Evolutionary conservation across 805 yeast genomes (phyloP).

Genomic region (Lipomyces chichibuensis): DNA sequence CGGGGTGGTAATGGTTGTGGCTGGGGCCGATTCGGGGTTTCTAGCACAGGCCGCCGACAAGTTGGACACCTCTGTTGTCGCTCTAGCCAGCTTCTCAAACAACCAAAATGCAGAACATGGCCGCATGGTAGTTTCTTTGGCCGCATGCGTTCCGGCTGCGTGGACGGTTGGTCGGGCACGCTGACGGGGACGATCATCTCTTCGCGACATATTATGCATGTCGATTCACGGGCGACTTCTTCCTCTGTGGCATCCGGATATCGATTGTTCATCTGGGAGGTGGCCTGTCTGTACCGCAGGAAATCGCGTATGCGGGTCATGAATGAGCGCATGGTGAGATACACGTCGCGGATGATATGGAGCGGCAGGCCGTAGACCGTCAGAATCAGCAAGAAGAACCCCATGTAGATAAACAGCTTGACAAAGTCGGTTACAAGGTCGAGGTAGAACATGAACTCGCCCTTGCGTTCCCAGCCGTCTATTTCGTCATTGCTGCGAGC

Average conservation of each 20-base stretch:
- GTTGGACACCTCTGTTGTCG: conserved; percentile 92
- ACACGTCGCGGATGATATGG: conserved; percentile 55
- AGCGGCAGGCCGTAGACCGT: conserved; percentile 52
- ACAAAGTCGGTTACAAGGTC: conserved; percentile 49
- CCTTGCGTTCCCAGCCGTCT: conserved; percentile 72
- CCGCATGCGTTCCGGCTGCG: conserved; percentile 39
- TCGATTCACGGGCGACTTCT: conserved; percentile 54
- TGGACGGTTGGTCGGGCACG: conserved; percentile 41
- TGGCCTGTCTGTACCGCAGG: conserved; percentile 43
- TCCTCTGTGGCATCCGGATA: conserved; percentile 63
- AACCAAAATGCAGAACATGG: conserved; percentile 86
- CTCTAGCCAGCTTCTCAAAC: conserved; percentile 90
- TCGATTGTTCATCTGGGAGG: conserved; percentile 65
- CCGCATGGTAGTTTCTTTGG: conserved; percentile 84
- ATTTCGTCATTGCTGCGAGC: conserved; percentile 53
- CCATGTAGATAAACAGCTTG: conserved; percentile 53
- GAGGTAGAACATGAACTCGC: conserved; percentile 59
- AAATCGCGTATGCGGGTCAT: conserved; percentile 40
- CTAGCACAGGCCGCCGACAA: conserved; percentile 73
- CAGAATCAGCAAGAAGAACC: conserved; percentile 53
- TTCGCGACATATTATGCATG: conserved; percentile 88
- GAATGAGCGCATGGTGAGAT: conserved; percentile 45
- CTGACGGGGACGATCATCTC: conserved; percentile 59
- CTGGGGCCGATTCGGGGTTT: conserved; percentile 8
- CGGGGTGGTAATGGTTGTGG: conserved; percentile 6